Conservation (phyloP, 805 yeast genomes). For the Kodamaea sagamina region DNA sequence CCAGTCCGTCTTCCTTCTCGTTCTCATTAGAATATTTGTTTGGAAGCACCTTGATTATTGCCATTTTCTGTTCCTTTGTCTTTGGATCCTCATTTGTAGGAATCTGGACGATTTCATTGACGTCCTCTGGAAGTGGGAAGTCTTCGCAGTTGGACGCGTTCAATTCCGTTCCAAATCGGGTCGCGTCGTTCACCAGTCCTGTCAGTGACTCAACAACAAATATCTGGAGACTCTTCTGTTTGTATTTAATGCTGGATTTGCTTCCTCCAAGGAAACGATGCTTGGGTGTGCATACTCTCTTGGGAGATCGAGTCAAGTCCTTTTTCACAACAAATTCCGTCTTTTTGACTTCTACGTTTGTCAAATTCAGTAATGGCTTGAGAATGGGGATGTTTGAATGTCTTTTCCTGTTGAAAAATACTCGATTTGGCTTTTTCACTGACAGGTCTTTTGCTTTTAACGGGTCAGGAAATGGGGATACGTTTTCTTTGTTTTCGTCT, state of each 20-base stretch:
- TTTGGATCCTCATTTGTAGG: conserved; percentile 43
- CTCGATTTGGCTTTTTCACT: conserved; percentile 25
- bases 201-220: conserved; percentile 63
- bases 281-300: conserved; percentile 47
- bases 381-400: conserved; percentile 28
- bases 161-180: conserved; percentile 67
- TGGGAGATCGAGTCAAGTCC: conserved; percentile 32
- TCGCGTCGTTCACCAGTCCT: conserved; percentile 62
- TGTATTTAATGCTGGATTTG: conserved; percentile 34
- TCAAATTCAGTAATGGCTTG: conserved; percentile 26
- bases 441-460: conserved; percentile 20
- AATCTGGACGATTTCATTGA: conserved; percentile 59
- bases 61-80: conserved; percentile 34
- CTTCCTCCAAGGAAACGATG: conserved; percentile 26
- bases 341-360: conserved; percentile 18
- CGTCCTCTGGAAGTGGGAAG: conserved; percentile 59
- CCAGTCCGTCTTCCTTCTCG: conserved; percentile 16
- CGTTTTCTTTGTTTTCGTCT: conserved; percentile 34
- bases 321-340: conserved; percentile 15
- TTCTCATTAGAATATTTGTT: conserved; percentile 7
- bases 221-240: conserved; percentile 27
- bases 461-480: conserved; percentile 23
- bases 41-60: conserved; percentile 40
- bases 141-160: conserved; percentile 64
- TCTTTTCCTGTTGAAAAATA: conserved; percentile 22